Evolutionary conservation across 2,329 filamentous ascomycete genomes (phyloP).

Genomic region (Fusarium sp.): DNA sequence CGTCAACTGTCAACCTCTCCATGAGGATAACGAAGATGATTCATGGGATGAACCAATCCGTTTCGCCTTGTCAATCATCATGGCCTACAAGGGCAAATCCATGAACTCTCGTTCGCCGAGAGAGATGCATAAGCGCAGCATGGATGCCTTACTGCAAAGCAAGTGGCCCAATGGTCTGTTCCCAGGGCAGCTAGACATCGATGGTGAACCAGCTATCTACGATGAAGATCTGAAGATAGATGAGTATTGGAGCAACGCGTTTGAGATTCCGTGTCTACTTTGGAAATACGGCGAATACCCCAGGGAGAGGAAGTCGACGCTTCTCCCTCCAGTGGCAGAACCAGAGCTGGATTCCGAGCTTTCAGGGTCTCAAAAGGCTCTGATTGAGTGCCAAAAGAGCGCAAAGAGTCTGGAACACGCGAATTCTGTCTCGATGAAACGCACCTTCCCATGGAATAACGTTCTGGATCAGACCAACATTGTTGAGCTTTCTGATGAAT

Average conservation of each 20-base stretch:
- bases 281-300: not conserved
- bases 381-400: not conserved
- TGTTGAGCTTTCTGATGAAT: constrained; percentile 1
- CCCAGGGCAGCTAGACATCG: not conserved
- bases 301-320: no score
- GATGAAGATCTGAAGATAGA: not conserved
- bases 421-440: not conserved
- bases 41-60: not conserved
- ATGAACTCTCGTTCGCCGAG: not conserved
- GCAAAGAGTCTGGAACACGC: not conserved
- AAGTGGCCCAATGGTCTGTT: not conserved
- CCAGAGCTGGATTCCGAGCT: no score
- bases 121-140: not conserved
- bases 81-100: rapidly evolving
- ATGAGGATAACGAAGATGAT: not conserved
- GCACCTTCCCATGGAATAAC: not conserved
- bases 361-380: no score
- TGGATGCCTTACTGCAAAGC: not conserved
- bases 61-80: not conserved
- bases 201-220: not conserved
- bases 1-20: not conserved
- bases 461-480: not conserved
- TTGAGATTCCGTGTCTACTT: constrained; percentile 1
- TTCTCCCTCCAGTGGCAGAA: no score
- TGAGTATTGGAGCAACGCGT: not conserved